phyloP scores from a whole-genome alignment of 441 rosid genomes.

The Brassica hybrid region DNA sequence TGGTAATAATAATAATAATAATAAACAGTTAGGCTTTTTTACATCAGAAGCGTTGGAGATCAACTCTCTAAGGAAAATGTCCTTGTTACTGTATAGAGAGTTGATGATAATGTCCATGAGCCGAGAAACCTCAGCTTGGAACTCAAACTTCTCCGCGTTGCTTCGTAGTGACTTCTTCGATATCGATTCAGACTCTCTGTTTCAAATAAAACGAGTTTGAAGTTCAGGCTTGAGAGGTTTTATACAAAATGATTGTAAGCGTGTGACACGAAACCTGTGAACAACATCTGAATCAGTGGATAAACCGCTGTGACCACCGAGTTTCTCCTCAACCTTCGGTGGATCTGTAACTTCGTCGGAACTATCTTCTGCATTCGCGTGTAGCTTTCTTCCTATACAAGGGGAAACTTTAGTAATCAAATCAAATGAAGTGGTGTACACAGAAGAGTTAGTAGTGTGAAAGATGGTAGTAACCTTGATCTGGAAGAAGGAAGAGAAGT shows the following conservation, averaged over 20 bases:
- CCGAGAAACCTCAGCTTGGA: slow-evolving; percentile 82
- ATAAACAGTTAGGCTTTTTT: neutral
- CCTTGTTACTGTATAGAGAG: slow-evolving; percentile 97
- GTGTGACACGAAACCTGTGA: no score
- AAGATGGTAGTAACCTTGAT: neutral
- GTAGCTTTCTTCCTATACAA: slow-evolving; percentile 4
- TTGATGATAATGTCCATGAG: slow-evolving; percentile 64
- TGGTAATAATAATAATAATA: neutral
- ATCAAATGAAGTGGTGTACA: neutral
- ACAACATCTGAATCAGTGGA: slow-evolving; percentile 95
- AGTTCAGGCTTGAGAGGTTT: no score
- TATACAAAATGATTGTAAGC: no score
- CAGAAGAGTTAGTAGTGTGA: neutral
- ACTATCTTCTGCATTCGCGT: slow-evolving; percentile 76
- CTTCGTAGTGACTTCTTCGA: slow-evolving; percentile 80
- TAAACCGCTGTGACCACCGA: slow-evolving; percentile 87
- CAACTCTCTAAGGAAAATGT: slow-evolving; percentile 64
- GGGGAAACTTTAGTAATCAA: neutral
- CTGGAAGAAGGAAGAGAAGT: neutral
- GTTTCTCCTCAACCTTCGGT: slow-evolving; percentile 43
- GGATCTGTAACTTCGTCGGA: slow-evolving; percentile 65
- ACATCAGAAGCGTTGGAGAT: slow-evolving; percentile 2
- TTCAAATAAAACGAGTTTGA: no score
- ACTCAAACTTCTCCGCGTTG: slow-evolving; percentile 90
- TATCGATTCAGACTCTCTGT: slow-evolving; percentile 67